Evolutionary conservation across 345 rosid genomes (phyloP), one percentile per base, ranked within the genome.

Genomic region (Gossypium anomalum): DNA sequence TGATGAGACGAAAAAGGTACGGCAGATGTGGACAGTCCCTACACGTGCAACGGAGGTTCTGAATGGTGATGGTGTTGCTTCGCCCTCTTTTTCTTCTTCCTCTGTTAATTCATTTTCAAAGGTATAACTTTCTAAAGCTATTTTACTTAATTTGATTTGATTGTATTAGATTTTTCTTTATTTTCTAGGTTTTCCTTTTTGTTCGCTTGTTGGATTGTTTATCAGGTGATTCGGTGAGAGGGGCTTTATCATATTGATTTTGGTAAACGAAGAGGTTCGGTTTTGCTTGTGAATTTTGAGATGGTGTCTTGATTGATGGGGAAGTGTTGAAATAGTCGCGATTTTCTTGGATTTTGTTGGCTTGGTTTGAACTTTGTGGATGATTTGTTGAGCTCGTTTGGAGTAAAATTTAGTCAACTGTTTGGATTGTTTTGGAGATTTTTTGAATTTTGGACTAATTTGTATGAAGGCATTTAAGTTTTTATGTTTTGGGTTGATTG

Each of bases 11-110:
- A 65, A 76, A 78, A 75, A 65, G 66, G 72, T 78, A n/a, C 88
- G 78, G 89, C 91, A 82, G 82, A 89, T 89, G 90, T 86, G 86
- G 82, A 81, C 80, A 63, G 79, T 82, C 85, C 82, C 89, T 74
- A 78, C 85, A 73, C 89, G 87, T 87, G 82, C 72, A 80, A 86
- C 86, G 78, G 76, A 75, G 82, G 80, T 73, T 77, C 81, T 82
- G 44, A 81, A 68, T 41, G 86, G 74, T 81, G 79, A 49, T 78
- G 82, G 56, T 78, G 83, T 78, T 82, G 83, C 83, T n/a, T 85
- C 77, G 74, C 74, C 77, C 53, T 78, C 86, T 48, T 63, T 78
- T 62, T 78, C 41, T 34, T 34, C 86, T 47, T 69, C 84, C 5
- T 84, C 85, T 15, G 51, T 81, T 80, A 79, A 82, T 82, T 90